These are phyloP conservation scores for Dissophora globulifera DNA, from an alignment of 192 early-diverging fungal species.

Conservation along the genomic window DNA sequence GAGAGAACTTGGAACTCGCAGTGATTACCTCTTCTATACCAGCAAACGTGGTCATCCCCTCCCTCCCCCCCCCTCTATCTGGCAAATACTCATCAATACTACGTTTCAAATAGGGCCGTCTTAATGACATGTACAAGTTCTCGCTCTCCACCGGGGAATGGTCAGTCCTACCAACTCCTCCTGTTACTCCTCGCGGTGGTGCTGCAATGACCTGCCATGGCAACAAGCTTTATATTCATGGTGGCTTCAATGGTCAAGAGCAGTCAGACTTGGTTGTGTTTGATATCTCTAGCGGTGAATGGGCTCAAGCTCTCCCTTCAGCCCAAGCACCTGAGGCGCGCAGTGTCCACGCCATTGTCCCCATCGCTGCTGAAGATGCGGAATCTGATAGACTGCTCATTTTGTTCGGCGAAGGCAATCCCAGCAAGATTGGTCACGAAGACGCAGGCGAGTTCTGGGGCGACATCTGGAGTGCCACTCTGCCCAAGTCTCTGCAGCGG, in stretches of 20 bases:
- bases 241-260: slow-evolving; percentile 36
- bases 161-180: slow-evolving; percentile 9
- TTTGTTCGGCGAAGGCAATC: slow-evolving; percentile 15
- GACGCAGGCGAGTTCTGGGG: slow-evolving; percentile 15
- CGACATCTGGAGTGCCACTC: slow-evolving; percentile 16
- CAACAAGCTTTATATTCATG: slow-evolving; percentile 22
- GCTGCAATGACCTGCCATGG: slow-evolving; percentile 27
- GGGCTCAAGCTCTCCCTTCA: slow-evolving; percentile 1
- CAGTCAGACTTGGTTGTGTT: slow-evolving; percentile 24
- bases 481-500: background rate
- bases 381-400: slow-evolving; percentile 8
- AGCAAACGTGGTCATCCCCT: no score
- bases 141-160: slow-evolving; percentile 18
- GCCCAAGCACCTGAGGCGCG: slow-evolving; percentile 9
- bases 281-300: slow-evolving; percentile 1
- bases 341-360: slow-evolving; percentile 32
- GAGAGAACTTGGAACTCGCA: no score
- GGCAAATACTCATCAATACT: no score
- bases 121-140: slow-evolving; percentile 34
- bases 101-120: slow-evolving; percentile 15
- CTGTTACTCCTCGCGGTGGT: slow-evolving; percentile 32
- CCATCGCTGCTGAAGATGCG: background rate
- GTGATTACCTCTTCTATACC: no score
- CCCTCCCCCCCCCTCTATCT: no score
- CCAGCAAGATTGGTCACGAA: background rate